Base-by-base conservation (phyloP, 2,329 filamentous ascomycete genomes). In the Cladosporium sp. region DNA sequence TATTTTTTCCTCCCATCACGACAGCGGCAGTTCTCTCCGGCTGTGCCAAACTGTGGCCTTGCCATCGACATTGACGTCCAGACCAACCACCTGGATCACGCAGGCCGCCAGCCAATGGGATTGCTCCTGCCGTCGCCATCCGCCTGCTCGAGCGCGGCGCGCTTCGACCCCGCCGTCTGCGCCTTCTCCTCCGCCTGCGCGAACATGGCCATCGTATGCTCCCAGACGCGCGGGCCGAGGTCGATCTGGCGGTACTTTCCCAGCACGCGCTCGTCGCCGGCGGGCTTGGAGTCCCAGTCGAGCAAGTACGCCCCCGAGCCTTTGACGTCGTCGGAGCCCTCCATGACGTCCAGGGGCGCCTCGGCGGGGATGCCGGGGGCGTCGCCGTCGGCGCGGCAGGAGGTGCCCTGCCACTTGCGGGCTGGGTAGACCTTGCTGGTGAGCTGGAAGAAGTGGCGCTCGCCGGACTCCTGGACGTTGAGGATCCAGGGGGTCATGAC, bases 391-490 rank as follows among this genome's bases (percentile, higher is more conserved):
- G 45, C 33, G 0, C 48, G 38, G 31, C 48, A 50, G 18, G 48
- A 50, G 1, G 48, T 34, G 31, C 32, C 18, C 37, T 50, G 48
- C 48, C 48, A 50, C 16, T 33, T 33, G n/a, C 31, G 34, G 1
- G 63, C 41, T 3, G 66, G 66, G 53, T 69, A 70, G 58, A 63
- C 67, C 38, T 61, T 56, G 48, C 60, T 66, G 3, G 66, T 69
- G 43, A 69, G 65, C 44, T 69, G 67, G 54, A 74, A 77, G 46
- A 75, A 56, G 60, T 76, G 73, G 13, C 75, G 66, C 60, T 76
- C 70, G 2, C 73, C 75, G 31, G 68, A 70, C 58, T 77, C 73
- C 43, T 67, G 60, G 4, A 64, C 65, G 41, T 70, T 65, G 14
- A 71, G 57, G 49, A 70, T 67, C 67, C 68, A 69, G 19, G 68